Percentiles rank a stretch among this genome's conserved stretches.
These are phyloP conservation scores for Termitomyces sp. DNA, from an alignment of 1,284 basidiomycete genomes.

Conservation along the genomic window DNA sequence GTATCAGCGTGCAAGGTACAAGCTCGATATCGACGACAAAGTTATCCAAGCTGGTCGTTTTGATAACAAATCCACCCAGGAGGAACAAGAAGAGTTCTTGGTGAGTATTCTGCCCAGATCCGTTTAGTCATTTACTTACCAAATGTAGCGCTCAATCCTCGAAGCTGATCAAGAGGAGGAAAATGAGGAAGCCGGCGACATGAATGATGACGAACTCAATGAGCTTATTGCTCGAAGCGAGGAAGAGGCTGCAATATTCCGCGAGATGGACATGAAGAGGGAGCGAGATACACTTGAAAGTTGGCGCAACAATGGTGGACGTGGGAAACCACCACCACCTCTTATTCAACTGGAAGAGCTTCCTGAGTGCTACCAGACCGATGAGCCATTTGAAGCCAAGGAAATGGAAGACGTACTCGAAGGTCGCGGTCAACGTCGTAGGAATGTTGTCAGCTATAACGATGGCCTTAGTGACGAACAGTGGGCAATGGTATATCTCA, in stretches of 20 bases:
- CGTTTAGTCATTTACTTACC: constrained; percentile 3
- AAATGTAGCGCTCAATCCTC: constrained; percentile 71
- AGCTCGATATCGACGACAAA: constrained; percentile 99
- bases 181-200: constrained; percentile 88
- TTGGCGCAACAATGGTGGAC: constrained; percentile 76
- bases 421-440: constrained; percentile 80
- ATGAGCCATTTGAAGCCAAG: constrained; percentile 71
- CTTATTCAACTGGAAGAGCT: constrained; percentile 90
- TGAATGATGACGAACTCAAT: constrained; percentile 98
- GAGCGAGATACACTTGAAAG: constrained; percentile 63
- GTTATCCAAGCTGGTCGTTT: constrained; percentile 99
- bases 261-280: constrained; percentile 82
- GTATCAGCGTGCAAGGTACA: constrained; percentile 90
- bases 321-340: constrained; percentile 73
- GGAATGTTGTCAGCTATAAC: constrained; percentile 87
- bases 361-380: constrained; percentile 86
- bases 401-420: constrained; percentile 69
- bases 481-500: constrained; percentile 69
- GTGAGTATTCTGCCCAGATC: constrained; percentile 40
- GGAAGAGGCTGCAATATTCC: constrained; percentile 75
- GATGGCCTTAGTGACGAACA: constrained; percentile 94
- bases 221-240: constrained; percentile 87
- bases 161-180: constrained; percentile 90
- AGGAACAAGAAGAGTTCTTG: constrained; percentile 94
- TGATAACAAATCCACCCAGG: constrained; percentile 97